Percentiles rank a stretch among this genome's conserved stretches.
Evolutionary conservation across 495 filamentous ascomycete species (phyloP).

Genomic region (Parathielavia hyrcaniae): DNA sequence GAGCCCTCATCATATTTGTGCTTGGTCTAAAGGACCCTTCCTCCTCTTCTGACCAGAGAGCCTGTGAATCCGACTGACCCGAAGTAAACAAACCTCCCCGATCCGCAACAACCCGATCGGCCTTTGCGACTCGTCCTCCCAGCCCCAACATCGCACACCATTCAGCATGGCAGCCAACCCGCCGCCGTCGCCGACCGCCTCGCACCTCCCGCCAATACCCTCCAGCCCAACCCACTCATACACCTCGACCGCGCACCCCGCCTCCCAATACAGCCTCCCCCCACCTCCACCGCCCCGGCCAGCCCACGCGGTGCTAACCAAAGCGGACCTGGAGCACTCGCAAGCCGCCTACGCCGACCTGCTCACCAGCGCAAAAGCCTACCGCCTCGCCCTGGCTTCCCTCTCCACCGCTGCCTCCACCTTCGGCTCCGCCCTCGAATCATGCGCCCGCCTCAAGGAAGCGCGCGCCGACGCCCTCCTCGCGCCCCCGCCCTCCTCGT

Average conservation of each 20-base stretch:
- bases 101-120: background rate
- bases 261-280: conserved; percentile 52
- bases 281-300: conserved; percentile 51
- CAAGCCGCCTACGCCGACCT: conserved; percentile 56
- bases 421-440: conserved; percentile 56
- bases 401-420: conserved; percentile 53
- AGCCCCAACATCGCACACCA: background rate
- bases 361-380: conserved; percentile 52
- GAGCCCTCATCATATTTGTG: background rate
- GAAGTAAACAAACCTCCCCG: conserved; percentile 3
- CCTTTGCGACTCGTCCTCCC: background rate
- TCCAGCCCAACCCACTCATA: conserved; percentile 55
- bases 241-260: conserved; percentile 53
- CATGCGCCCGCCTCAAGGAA: conserved; percentile 58
- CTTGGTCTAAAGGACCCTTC: background rate
- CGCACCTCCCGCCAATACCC: conserved; percentile 49
- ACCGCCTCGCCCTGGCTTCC: conserved; percentile 51
- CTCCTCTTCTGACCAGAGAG: background rate
- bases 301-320: conserved; percentile 51
- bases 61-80: background rate
- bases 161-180: conserved; percentile 25
- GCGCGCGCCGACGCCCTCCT: conserved; percentile 46
- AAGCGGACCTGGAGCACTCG: conserved; percentile 53
- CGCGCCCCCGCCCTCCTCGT: conserved; percentile 20
- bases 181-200: conserved; percentile 43